Evolutionary conservation across 352 stramenopile species (phyloP), one percentile per base, ranked within the genome.

Genomic region (Globisporangium paddicum): DNA sequence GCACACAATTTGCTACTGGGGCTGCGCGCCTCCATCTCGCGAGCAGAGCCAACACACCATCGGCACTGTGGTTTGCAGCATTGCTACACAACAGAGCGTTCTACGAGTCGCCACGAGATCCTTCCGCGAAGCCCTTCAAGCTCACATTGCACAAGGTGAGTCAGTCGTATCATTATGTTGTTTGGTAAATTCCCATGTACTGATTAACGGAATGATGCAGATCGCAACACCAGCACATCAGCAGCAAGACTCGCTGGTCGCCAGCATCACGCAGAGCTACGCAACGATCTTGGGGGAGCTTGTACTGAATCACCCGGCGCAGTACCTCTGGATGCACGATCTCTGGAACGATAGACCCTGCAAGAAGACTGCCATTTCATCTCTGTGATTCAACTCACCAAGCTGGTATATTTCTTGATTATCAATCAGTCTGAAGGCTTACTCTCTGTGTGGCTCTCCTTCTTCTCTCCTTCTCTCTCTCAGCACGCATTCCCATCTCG

Each of bases 261-360:
- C 58, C 16, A 44, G 26, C 7, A 42, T 83, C 32, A 77, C 67
- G 14, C 71, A 83, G 51, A 66, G 51, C 34, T 87, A 80, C 53
- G 75, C 77, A 0, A 42, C 26, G 1, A 55, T 66, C 34, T 57
- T 87, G 40, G 74, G 82, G 37, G 55, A 65, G 18, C 34, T 76
- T 7, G 60, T 85, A 5, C 48, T 32, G 2, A 41, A 63, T 10
- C 45, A 74, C 26, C 67, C 75, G 2, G 67, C 56, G 41, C 77
- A 87, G 59, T 85, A 87, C 38, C 57, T 85, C 14, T 86, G 76
- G 77, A 72, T 85, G 41, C 75, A 83, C 49, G 61, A 85, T 45
- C 62, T 86, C 16, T 86, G 76, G 73, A 67, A 44, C 25, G 51
- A 54, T 16, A 63, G 58, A 51, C 61, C 44, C 25, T 45, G 41